Evolutionary conservation across 768 basidiomycete genomes (phyloP), one percentile per base, ranked within the genome.

Genomic region (Tylopilus balloui): DNA sequence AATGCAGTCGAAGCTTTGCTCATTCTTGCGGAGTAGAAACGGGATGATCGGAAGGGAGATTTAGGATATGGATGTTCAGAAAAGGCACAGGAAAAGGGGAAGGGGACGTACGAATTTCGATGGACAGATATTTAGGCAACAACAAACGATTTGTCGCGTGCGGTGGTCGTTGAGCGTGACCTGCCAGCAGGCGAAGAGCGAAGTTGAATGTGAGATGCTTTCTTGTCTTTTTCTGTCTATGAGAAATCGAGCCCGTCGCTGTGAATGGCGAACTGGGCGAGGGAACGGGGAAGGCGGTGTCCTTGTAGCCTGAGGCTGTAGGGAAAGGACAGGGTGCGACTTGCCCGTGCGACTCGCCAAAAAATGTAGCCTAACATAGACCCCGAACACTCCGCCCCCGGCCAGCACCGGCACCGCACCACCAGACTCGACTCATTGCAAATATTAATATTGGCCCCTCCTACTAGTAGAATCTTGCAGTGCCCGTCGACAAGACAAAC

Each of bases 121-220:
- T 61, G 65, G 61, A 65, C 64, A 61, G 66, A 69, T 73, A 73
- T 67, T 74, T 73, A 68, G 69, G 68, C 72, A 75, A 71, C 68
- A 73, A 71, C 70, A 72, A 64, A 67, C 56, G 71, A 73, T 73
- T 71, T 75, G 71, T 77, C 75, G 81, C 75, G 80, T 77, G 81
- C 70, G 79, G 77, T 81, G 81, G 86, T 85, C 84, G 83, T 86
- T 77, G 84, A 80, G 75, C 81, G 78, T 80, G 85, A 88, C 86
- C 86, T 88, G 86, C 86, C 86, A 86, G 86, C 86, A 88, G 86
- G 86, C 83, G 77, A 79, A 72, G 74, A 79, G 78, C 74, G 78
- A 74, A 74, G 73, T 73, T 77, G 74, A 73, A 72, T 68, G 71
- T 47, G 44, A 39, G 50, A 63, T 49, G 42, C 45, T 45, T 50